A percentile compares a stretch with the other conserved stretches of the same genome.
phyloP scores from a whole-genome alignment of 2,329 filamentous ascomycete genomes.

The Colletotrichum simmondsii region DNA sequence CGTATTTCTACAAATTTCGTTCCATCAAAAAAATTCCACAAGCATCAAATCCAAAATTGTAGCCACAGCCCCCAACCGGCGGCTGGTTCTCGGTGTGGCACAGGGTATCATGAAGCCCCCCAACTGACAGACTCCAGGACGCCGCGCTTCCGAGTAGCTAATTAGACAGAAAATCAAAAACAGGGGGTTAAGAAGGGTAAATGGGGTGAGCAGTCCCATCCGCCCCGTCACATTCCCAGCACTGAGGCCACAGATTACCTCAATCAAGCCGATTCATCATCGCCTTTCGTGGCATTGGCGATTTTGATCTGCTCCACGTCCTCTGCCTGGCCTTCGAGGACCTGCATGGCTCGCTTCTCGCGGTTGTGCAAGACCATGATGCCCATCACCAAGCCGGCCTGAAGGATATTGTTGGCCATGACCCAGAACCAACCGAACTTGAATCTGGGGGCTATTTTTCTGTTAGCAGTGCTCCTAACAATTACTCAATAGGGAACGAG shows the following conservation, averaged over 20 bases:
- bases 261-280: slow-evolving; percentile 3
- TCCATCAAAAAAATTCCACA: neutral
- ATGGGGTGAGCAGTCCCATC: neutral
- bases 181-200: neutral
- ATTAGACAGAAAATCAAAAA: neutral
- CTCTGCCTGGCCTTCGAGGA: slow-evolving; percentile 8
- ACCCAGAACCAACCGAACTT: slow-evolving; percentile 25
- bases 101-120: slow-evolving; percentile 19
- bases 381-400: slow-evolving; percentile 13
- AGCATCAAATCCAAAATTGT: neutral
- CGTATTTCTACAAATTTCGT: no score
- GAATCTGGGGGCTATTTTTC: neutral
- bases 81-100: slow-evolving; percentile 11
- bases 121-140: slow-evolving; percentile 27
- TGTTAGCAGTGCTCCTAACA: neutral
- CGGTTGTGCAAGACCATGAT: slow-evolving; percentile 26
- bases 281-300: slow-evolving; percentile 6
- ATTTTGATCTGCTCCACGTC: slow-evolving; percentile 20
- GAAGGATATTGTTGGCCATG: slow-evolving; percentile 17
- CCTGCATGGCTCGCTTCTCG: slow-evolving; percentile 21
- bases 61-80: slow-evolving; percentile 19
- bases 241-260: no score
- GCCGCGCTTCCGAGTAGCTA: slow-evolving; percentile 18
- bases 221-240: neutral
- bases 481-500: fast-evolving